Conservation (phyloP, 2,329 filamentous ascomycete species). For the Simplicillium sp. region DNA sequence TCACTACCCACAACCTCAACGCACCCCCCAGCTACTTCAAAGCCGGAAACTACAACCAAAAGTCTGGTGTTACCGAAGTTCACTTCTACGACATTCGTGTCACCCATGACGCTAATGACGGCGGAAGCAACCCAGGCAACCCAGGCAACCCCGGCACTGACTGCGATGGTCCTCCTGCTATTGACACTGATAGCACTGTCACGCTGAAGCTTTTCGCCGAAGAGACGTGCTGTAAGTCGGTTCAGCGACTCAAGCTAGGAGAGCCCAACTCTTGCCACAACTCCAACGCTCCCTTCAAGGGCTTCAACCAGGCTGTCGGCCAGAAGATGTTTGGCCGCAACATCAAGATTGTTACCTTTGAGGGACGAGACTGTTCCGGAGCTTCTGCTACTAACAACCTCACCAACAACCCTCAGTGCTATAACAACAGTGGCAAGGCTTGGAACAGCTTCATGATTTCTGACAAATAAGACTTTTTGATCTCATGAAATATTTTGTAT, state of each 20-base stretch:
- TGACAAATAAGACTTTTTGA: neutral
- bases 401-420: slow-evolving; percentile 1
- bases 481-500: neutral
- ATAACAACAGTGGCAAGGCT: neutral
- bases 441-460: slow-evolving; percentile 4
- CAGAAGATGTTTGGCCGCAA: too few relatives aligned
- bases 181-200: neutral
- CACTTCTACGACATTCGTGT: slow-evolving; percentile 13
- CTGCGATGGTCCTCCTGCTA: neutral
- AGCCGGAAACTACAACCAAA: slow-evolving; percentile 27
- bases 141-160: neutral
- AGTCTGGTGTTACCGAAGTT: slow-evolving; percentile 14
- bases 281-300: slow-evolving; percentile 1
- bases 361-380: too few relatives aligned
- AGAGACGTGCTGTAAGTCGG: neutral
- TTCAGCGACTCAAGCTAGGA: slow-evolving; percentile 1
- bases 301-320: too few relatives aligned
- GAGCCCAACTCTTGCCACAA: slow-evolving; percentile 1
- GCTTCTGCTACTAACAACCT: too few relatives aligned
- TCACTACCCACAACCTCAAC: slow-evolving; percentile 18
- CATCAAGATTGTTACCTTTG: too few relatives aligned
- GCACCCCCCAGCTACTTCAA: slow-evolving; percentile 26
- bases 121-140: neutral
- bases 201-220: slow-evolving; percentile 1
- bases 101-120: slow-evolving; percentile 4